phyloP scores from a whole-genome alignment of 2,329 filamentous ascomycete genomes.

The Neocucurbitaria cava region DNA sequence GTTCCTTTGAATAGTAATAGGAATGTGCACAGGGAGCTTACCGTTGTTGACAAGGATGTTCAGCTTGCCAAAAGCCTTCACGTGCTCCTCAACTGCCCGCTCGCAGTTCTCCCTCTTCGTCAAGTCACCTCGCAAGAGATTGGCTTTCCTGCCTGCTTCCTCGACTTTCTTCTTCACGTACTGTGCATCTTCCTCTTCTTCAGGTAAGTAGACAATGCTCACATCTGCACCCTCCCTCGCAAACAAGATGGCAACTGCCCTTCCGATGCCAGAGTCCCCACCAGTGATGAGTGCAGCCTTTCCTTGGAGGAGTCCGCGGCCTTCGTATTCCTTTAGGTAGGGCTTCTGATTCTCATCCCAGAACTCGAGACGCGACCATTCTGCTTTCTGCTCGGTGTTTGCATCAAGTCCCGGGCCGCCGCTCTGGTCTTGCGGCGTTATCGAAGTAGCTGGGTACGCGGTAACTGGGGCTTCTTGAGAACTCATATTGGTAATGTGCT shows the following conservation, averaged over 20 bases:
- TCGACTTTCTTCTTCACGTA: conserved; percentile 74
- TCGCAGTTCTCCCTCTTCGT: conserved; percentile 70
- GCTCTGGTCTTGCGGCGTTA: conserved; percentile 21
- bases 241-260: conserved; percentile 75
- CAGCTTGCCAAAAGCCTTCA: conserved; percentile 69
- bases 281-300: conserved; percentile 70
- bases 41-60: conserved; percentile 60
- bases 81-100: conserved; percentile 68
- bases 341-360: conserved; percentile 29
- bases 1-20: no score
- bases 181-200: conserved; percentile 76
- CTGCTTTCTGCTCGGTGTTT: conserved; percentile 21
- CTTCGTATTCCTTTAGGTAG: conserved; percentile 30
- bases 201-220: conserved; percentile 73
- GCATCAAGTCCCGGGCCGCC: conserved; percentile 26
- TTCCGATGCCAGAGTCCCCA: conserved; percentile 78
- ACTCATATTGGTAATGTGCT: conserved; percentile 16
- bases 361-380: conserved; percentile 29
- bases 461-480: conserved; percentile 21
- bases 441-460: conserved; percentile 25
- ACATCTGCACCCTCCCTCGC: conserved; percentile 78
- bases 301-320: conserved; percentile 29
- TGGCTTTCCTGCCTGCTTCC: conserved; percentile 64
- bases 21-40: background rate
- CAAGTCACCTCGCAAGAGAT: conserved; percentile 59